A percentile compares a stretch with the other conserved stretches of the same genome.
phyloP scores from a whole-genome alignment of 768 basidiomycete species.

The Phylloporus rhodoxanthus region DNA sequence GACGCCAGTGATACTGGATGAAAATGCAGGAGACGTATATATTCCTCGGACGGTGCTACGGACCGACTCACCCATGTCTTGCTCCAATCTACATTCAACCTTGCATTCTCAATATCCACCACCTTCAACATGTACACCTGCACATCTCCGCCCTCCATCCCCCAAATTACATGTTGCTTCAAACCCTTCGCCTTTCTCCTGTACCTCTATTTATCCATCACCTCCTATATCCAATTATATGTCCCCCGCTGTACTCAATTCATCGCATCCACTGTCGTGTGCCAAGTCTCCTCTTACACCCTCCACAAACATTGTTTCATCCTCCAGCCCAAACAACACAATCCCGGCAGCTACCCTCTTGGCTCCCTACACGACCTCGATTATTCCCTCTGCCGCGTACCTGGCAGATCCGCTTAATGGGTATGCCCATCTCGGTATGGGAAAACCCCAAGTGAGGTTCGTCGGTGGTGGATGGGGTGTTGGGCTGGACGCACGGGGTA shows the following conservation, averaged over 20 bases:
- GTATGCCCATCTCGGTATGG: conserved; percentile 77
- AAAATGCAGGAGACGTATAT: conserved; percentile 17
- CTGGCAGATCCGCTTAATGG: conserved; percentile 77
- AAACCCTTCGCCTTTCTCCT: conserved; percentile 16
- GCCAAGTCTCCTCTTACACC: conserved; percentile 29
- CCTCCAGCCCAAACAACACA: conserved; percentile 45
- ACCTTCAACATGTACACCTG: conserved; percentile 15
- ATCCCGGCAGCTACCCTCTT: conserved; percentile 54
- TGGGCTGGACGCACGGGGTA: conserved; percentile 72
- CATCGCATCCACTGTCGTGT: conserved; percentile 14
- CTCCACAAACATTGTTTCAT: conserved; percentile 35
- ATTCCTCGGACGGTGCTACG: conserved; percentile 24
- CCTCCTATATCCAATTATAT: conserved; percentile 23
- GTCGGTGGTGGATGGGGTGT: conserved; percentile 72
- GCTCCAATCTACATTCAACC: conserved; percentile 1
- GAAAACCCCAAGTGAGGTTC: conserved; percentile 78
- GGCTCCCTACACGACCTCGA: conserved; percentile 55
- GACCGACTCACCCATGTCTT: conserved; percentile 10
- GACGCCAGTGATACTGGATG: conserved; percentile 32
- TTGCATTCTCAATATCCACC: conserved; percentile 5
- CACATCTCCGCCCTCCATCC: conserved; percentile 28
- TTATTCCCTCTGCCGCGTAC: conserved; percentile 65
- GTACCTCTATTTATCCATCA: conserved; percentile 21
- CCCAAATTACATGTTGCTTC: conserved; percentile 23
- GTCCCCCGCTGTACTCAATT: conserved; percentile 17